Percentiles rank a stretch among this genome's conserved stretches.
Evolutionary conservation across 306 rosid species (phyloP).

Genomic region (Ormosia semicastrata): DNA sequence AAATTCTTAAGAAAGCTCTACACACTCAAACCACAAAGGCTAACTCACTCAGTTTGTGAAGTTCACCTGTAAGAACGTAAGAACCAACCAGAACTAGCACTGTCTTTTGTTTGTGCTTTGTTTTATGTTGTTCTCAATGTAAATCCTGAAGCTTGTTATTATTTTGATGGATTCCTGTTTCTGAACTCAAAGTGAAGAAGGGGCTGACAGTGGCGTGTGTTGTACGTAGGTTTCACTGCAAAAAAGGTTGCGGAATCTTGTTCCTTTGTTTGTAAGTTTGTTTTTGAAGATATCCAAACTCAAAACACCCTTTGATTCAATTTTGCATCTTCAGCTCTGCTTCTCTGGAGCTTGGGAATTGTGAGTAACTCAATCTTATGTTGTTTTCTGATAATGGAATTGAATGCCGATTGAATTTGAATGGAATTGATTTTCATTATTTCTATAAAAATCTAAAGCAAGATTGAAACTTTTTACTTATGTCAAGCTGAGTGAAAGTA

Average conservation of each 20-base stretch:
- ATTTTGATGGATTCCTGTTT: neutral
- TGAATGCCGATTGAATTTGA: neutral
- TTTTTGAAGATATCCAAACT: slow-evolving; percentile 18
- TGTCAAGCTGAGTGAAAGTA: neutral
- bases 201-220: slow-evolving; percentile 21
- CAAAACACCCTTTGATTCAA: neutral
- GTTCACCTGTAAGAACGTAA: neutral
- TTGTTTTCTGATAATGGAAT: neutral
- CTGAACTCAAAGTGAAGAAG: slow-evolving; percentile 4
- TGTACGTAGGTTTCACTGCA: neutral
- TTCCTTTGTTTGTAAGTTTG: neutral
- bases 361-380: slow-evolving; percentile 4
- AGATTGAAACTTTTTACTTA: neutral
- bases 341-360: neutral
- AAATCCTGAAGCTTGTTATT: neutral
- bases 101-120: neutral
- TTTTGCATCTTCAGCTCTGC: neutral
- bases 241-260: slow-evolving; percentile 16
- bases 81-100: neutral
- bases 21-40: neutral
- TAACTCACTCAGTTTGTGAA: neutral
- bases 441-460: neutral
- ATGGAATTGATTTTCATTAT: neutral
- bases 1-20: neutral
- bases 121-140: neutral